phyloP scores from a whole-genome alignment of 1,284 basidiomycete genomes.

The Rhodotorula sp. region DNA sequence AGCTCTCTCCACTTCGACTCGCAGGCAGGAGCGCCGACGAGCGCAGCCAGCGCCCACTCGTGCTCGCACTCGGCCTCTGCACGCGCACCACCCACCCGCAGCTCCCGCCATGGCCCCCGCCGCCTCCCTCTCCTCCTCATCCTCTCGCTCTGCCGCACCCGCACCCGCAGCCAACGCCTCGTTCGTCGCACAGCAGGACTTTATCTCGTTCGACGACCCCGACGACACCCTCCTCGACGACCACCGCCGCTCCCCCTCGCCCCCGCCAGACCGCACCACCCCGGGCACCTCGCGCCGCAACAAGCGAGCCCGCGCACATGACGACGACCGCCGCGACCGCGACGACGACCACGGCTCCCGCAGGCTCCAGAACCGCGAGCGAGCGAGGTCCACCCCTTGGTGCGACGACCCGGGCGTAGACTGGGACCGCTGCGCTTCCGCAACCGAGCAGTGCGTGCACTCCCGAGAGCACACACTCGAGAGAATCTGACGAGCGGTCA shows the following conservation, averaged over 20 bases:
- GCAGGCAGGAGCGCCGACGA: no score
- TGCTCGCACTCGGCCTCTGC: no score
- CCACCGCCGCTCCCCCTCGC: slow-evolving; percentile 18
- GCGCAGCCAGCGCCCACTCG: no score
- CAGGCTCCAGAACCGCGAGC: slow-evolving; percentile 40
- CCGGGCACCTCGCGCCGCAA: neutral
- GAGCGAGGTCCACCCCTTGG: slow-evolving; percentile 66
- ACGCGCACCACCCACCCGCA: no score
- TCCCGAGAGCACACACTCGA: no score
- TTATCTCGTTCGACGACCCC: slow-evolving; percentile 60
- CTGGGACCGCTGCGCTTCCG: slow-evolving; percentile 73
- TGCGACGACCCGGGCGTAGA: slow-evolving; percentile 62
- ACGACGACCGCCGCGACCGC: slow-evolving; percentile 32
- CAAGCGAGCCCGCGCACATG: slow-evolving; percentile 26
- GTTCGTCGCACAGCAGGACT: slow-evolving; percentile 56
- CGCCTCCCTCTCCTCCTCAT: neutral
- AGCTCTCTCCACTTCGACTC: no score
- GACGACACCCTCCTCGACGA: slow-evolving; percentile 8
- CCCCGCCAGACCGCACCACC: neutral
- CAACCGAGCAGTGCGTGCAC: slow-evolving; percentile 62
- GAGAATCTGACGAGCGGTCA: neutral
- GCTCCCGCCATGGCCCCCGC: neutral
- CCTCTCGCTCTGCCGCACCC: neutral
- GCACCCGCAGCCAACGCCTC: slow-evolving; percentile 16
- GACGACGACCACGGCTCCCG: slow-evolving; percentile 21